phyloP scores from a whole-genome alignment of 1,139 yeast species.

The Pichia kudriavzevii region DNA sequence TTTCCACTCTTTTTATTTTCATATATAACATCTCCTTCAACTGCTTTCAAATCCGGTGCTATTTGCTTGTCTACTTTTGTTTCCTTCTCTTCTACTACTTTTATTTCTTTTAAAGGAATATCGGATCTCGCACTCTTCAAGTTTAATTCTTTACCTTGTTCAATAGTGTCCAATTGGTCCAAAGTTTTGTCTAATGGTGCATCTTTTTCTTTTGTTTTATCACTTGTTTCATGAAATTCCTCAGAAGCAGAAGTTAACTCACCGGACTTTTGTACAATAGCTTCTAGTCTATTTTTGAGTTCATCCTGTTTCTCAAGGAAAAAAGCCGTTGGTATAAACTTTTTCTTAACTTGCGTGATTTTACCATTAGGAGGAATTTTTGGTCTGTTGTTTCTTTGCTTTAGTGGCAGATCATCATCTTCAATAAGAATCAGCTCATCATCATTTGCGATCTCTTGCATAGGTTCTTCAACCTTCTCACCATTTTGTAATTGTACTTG shows the following conservation, averaged over 20 bases:
- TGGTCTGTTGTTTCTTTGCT: slow-evolving; percentile 72
- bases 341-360: slow-evolving; percentile 64
- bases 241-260: not conserved
- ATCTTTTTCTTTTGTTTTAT: not conserved
- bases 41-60: not conserved
- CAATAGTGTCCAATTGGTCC: not conserved
- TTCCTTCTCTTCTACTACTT: not conserved
- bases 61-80: not conserved
- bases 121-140: not conserved
- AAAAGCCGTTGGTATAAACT: slow-evolving; percentile 45
- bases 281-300: slow-evolving; percentile 10
- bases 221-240: not conserved
- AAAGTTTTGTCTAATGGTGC: not conserved
- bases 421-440: slow-evolving; percentile 53
- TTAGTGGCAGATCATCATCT: slow-evolving; percentile 76
- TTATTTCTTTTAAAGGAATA: not conserved
- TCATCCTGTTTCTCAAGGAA: slow-evolving; percentile 30
- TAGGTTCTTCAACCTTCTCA: slow-evolving; percentile 11
- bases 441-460: slow-evolving; percentile 26
- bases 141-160: not conserved
- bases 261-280: slow-evolving; percentile 4
- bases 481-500: slow-evolving; percentile 17
- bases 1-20: no score
- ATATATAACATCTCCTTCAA: no score
- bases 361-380: slow-evolving; percentile 93